Conservation (phyloP, 768 basidiomycete genomes). For the Neoboletus brunneissimus region DNA sequence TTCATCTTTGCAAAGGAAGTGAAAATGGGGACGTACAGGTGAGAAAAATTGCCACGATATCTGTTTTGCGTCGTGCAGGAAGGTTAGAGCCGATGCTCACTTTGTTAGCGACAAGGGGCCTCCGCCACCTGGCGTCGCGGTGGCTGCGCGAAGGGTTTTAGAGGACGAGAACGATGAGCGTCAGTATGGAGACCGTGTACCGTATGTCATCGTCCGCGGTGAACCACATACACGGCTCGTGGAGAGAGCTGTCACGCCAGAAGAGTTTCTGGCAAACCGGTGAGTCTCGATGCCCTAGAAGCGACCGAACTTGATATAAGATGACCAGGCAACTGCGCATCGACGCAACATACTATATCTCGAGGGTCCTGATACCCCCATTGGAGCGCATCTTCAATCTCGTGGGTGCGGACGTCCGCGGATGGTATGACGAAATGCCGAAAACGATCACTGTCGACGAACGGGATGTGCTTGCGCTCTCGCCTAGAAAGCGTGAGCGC, state of each 20-base stretch:
- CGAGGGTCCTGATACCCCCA: conserved; percentile 81
- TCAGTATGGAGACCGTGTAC: conserved; percentile 91
- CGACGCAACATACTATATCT: conserved; percentile 90
- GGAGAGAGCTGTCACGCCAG: conserved; percentile 72
- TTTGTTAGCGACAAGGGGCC: conserved; percentile 66
- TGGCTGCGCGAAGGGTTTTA: conserved; percentile 73
- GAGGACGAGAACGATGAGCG: conserved; percentile 79
- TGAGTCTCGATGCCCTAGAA: conserved; percentile 29
- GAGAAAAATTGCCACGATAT: not conserved
- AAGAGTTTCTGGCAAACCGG: conserved; percentile 65
- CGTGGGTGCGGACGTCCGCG: conserved; percentile 79
- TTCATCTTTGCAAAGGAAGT: conserved; percentile 96
- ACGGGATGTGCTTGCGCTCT: conserved; percentile 33
- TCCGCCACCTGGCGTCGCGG: conserved; percentile 89
- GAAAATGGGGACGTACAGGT: conserved; percentile 91
- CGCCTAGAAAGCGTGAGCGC: conserved; percentile 36
- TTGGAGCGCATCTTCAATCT: conserved; percentile 89
- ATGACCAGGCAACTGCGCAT: conserved; percentile 58
- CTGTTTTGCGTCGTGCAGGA: not conserved
- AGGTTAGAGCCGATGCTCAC: not conserved
- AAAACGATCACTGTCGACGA: conserved; percentile 44
- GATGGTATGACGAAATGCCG: conserved; percentile 90
- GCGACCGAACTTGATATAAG: not conserved
- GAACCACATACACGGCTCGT: conserved; percentile 62
- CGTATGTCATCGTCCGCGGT: conserved; percentile 80